Base-by-base conservation (phyloP, 495 filamentous ascomycete genomes). In the Aspergillus affinis region DNA sequence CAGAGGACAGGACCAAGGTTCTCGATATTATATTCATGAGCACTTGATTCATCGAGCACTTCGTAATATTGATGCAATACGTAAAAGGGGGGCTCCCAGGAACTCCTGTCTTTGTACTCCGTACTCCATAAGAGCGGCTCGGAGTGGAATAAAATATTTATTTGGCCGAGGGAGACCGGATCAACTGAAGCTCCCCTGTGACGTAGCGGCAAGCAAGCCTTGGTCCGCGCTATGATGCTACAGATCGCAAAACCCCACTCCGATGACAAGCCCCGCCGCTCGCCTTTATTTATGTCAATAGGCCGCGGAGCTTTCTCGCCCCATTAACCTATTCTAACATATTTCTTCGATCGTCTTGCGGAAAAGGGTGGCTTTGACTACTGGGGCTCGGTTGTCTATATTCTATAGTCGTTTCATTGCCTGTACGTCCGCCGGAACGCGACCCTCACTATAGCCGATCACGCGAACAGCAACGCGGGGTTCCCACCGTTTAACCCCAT, bases 201-300 rank as follows among this genome's bases (percentile, higher is more conserved):
- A 55, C 53, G 53, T 52, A 10, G n/a, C 15, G 20, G 54, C 21
- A 30, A 12, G 20, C 6, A 54, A 41, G 23, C 19, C 18, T 5
- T 23, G 19, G 30, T 30, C 36, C 36, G 27, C 23, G 54, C 44
- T 46, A 44, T 27, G 26, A 52, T 49, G 26, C 56, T 58, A 26
- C 47, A 44, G 60, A 68, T 58, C 44, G 60, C 50, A 49, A 45
- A 48, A 54, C 65, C 65, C 65, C 65, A 68, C 65, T 68, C 62
- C 63, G 65, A 68, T 60, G 57, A 63, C 62, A 56, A 63, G 57
- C 65, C 65, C 65, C 65, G 65, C 65, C 55, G 51, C 58, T 59
- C 48, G 59, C 63, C 26, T 60, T 52, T 61, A 65, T 68, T 64
- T 61, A 61, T 65, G 58, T 27, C 15, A 29, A 60, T 59, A 18